Conservation (phyloP, 768 basidiomycete species). For the Pholiota microspora region DNA sequence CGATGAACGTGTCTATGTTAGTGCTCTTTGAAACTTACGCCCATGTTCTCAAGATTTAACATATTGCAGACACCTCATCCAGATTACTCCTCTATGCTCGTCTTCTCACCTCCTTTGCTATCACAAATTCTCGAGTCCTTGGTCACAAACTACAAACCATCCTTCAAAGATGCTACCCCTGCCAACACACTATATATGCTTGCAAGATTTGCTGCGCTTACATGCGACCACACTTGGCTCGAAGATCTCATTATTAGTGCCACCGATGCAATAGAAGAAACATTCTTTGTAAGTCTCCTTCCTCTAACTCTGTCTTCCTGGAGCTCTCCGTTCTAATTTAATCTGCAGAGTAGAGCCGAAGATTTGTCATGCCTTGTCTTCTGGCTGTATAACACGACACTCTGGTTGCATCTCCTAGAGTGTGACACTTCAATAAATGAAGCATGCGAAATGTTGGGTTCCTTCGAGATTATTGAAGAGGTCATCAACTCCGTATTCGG, state of each 20-base stretch:
- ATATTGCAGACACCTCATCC: slow-evolving; percentile 59
- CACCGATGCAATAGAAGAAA: slow-evolving; percentile 89
- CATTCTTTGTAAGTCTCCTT: slow-evolving; percentile 76
- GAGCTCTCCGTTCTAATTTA: slow-evolving; percentile 6
- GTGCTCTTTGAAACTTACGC: slow-evolving; percentile 25
- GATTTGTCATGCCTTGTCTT: slow-evolving; percentile 86
- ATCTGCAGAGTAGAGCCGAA: slow-evolving; percentile 68
- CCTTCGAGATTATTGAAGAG: slow-evolving; percentile 86
- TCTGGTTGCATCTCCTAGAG: slow-evolving; percentile 89
- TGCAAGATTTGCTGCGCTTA: slow-evolving; percentile 88
- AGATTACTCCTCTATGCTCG: slow-evolving; percentile 88
- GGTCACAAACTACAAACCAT: slow-evolving; percentile 72
- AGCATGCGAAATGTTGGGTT: slow-evolving; percentile 80
- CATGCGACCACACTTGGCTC: slow-evolving; percentile 89
- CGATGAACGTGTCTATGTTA: slow-evolving; percentile 45
- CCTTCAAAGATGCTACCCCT: slow-evolving; percentile 75
- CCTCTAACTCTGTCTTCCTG: background rate
- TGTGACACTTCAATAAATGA: slow-evolving; percentile 78
- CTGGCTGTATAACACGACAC: slow-evolving; percentile 91
- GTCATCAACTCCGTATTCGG: slow-evolving; percentile 94
- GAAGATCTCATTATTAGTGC: slow-evolving; percentile 91
- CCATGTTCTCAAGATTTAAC: slow-evolving; percentile 19
- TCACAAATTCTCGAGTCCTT: slow-evolving; percentile 80
- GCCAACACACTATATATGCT: slow-evolving; percentile 91
- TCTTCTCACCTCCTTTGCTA: slow-evolving; percentile 80